A percentile compares a stretch with the other conserved stretches of the same genome.
phyloP scores from a whole-genome alignment of 2,329 filamentous ascomycete species.

The Fusarium bactridioides region DNA sequence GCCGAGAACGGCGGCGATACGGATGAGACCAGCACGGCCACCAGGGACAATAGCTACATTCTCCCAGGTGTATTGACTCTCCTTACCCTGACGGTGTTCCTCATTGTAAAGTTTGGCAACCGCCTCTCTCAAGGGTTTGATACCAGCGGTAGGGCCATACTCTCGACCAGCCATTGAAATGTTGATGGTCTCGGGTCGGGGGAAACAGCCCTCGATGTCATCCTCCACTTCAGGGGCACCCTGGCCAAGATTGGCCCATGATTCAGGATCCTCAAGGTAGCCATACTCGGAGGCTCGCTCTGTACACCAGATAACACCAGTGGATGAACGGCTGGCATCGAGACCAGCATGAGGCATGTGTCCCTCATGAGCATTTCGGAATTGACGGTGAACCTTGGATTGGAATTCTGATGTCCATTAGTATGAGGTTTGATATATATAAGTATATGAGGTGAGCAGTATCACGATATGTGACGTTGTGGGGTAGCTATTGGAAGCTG shows the following conservation, averaged over 20 bases:
- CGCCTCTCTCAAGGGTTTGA: slow-evolving; percentile 87
- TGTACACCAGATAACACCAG: slow-evolving; percentile 93
- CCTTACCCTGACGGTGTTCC: slow-evolving; percentile 86
- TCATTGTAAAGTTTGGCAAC: slow-evolving; percentile 94
- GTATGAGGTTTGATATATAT: not conserved
- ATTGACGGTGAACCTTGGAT: slow-evolving; percentile 87
- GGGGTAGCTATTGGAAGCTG: not conserved
- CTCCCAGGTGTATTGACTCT: slow-evolving; percentile 93
- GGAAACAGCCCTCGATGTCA: slow-evolving; percentile 88
- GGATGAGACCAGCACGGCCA: slow-evolving; percentile 89
- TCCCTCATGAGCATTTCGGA: slow-evolving; percentile 88
- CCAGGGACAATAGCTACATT: slow-evolving; percentile 97
- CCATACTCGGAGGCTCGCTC: slow-evolving; percentile 90
- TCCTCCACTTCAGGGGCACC: slow-evolving; percentile 94
- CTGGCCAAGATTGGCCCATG: slow-evolving; percentile 94
- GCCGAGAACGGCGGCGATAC: slow-evolving; percentile 92
- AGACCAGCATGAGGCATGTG: slow-evolving; percentile 91
- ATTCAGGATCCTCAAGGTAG: slow-evolving; percentile 80
- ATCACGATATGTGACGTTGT: slow-evolving; percentile 16
- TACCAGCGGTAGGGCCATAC: slow-evolving; percentile 93
- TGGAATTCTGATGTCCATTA: slow-evolving; percentile 68
- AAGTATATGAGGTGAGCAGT: not conserved
- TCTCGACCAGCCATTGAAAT: slow-evolving; percentile 82
- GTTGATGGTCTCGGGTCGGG: slow-evolving; percentile 79
- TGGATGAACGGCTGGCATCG: slow-evolving; percentile 86